Conservation (phyloP, 1,139 yeast genomes). For the Magnusiomyces sp. region DNA sequence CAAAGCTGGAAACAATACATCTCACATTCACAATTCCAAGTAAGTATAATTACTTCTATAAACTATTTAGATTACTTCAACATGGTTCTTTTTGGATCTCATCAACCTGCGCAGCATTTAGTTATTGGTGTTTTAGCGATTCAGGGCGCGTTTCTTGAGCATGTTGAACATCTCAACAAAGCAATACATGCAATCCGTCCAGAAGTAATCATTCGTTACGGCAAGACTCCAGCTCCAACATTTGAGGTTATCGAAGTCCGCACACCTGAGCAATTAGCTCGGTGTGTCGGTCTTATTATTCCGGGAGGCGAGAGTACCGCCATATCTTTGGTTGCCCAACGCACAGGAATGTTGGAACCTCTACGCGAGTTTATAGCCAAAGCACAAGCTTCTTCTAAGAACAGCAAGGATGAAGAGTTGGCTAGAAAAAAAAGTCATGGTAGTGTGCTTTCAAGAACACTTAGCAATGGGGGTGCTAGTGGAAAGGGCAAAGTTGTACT, state of each 20-base stretch:
- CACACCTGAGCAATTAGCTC: slow-evolving; percentile 41
- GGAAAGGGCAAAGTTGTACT: not conserved
- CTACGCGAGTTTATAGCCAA: slow-evolving; percentile 44
- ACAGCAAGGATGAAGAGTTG: not conserved
- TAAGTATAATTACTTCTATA: no score
- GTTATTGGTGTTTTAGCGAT: slow-evolving; percentile 64
- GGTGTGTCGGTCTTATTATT: slow-evolving; percentile 55
- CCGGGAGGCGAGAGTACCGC: slow-evolving; percentile 81
- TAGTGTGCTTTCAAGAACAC: no score
- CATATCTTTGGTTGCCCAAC: slow-evolving; percentile 63
- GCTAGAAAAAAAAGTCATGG: not conserved
- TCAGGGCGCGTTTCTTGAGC: slow-evolving; percentile 77
- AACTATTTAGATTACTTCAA: no score
- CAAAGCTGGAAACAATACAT: no score
- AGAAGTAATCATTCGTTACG: not conserved
- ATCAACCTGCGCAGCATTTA: no score
- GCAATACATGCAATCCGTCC: slow-evolving; percentile 29
- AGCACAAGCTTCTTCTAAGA: not conserved
- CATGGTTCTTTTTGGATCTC: no score
- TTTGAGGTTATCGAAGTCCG: slow-evolving; percentile 42
- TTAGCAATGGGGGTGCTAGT: not conserved
- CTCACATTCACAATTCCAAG: no score
- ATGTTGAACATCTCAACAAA: slow-evolving; percentile 43
- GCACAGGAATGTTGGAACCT: slow-evolving; percentile 51
- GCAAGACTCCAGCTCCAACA: slow-evolving; percentile 1